Base-by-base conservation (phyloP, 2,329 filamentous ascomycete genomes). In the Herpotrichia juniperi region DNA sequence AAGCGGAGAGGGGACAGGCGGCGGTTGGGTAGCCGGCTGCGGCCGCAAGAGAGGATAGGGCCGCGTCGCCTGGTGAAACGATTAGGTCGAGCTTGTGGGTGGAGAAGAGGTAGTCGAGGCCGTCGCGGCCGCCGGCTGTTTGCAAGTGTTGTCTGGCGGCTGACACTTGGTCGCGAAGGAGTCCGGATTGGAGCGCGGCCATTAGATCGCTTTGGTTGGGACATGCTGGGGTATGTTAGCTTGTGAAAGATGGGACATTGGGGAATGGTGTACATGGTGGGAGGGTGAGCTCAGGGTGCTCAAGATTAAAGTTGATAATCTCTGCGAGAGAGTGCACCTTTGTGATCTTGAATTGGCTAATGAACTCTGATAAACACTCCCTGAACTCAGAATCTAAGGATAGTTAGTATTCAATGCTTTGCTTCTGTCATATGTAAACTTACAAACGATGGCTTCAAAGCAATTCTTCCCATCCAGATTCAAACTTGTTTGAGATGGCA, bases 231-330 rank as follows among this genome's bases (percentile, higher is more conserved):
- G 16, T 12, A 14, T 8, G 12, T 21, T n/a, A 40, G 26, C 37
- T 55, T 51, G 10, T 12, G 31, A 19, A 16, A 16, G 26, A 45
- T 21, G 37, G 37, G 11, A 42, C 16, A 19, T 16, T 5, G 14
- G 12, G 26, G 21, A 14, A 12, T n/a, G 32, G 46, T 60, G 3
- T 63, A 69, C 66, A 58, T 3, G 67, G 65, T 25, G 69, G 67
- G 1, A 73, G 59, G 11, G 62, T 66, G 14, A 72, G 64, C 44
- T 74, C 69, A 6, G 68, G 66, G 30, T 74, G 69, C 30, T 73
- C 67, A 22, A 66, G 57, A 47, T 74, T 74, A 58, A 72, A 72
- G 53, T 74, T 69, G 42, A 73, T 72, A 46, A 73, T 70, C 42
- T 72, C 71, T 19, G 69, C 67, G 19, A 73, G 59, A 3, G 68